Percentiles rank a stretch among this genome's conserved stretches.
These are phyloP conservation scores for Citrus trifoliata DNA, from an alignment of 345 rosid genomes.

Conservation along the genomic window DNA sequence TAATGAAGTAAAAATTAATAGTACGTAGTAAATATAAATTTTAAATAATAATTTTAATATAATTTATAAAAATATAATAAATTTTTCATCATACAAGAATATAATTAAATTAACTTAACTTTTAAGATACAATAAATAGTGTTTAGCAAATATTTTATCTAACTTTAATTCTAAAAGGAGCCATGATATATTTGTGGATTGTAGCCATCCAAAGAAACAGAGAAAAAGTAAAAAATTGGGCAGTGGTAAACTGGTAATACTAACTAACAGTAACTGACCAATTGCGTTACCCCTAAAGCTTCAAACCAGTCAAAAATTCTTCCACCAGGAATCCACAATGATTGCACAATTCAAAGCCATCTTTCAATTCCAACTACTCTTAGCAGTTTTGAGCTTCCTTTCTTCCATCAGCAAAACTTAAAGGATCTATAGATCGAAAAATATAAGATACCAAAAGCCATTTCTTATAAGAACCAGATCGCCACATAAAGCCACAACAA, in stretches of 20 bases:
- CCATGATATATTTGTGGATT: too few species aligned
- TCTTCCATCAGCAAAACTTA: neutral
- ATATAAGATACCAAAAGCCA: neutral
- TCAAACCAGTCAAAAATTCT: neutral
- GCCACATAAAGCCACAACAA: too few species aligned
- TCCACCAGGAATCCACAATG: neutral
- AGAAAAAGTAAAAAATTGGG: accelerated
- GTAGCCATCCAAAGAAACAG: too few species aligned
- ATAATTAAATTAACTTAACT: accelerated
- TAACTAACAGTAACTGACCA: neutral
- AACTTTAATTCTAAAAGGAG: accelerated
- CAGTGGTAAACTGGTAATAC: too few species aligned
- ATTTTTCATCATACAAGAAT: accelerated
- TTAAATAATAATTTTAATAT: too few species aligned
- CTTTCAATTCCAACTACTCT: neutral
- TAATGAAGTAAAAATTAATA: too few species aligned
- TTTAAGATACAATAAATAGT: accelerated
- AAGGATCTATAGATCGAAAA: neutral
- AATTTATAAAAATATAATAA: too few species aligned
- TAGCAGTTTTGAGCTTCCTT: neutral
- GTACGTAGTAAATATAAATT: accelerated
- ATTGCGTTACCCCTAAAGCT: neutral
- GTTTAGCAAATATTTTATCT: too few species aligned
- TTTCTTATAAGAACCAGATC: neutral
- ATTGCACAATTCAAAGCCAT: neutral